Conservation (phyloP, 768 basidiomycete species). For the Mrakia hoshinonis region DNA sequence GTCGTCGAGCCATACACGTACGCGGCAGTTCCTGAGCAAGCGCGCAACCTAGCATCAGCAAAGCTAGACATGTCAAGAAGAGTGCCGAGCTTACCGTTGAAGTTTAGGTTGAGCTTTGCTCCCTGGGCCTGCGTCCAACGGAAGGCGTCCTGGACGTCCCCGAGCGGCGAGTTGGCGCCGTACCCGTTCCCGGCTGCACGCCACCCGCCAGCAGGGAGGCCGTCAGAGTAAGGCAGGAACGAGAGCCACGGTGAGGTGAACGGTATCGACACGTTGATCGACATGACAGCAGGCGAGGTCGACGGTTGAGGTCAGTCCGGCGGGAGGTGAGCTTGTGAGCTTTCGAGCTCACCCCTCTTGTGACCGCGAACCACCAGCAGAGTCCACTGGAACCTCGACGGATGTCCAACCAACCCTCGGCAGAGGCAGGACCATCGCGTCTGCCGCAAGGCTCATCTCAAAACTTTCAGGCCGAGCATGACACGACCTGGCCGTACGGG, state of each 20-base stretch:
- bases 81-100: conserved; percentile 9
- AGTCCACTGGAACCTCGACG: no score
- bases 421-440: no score
- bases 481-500: no score
- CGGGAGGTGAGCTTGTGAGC: no score
- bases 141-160: neutral
- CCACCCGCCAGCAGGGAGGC: neutral
- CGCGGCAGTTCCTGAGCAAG: neutral
- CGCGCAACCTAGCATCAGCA: neutral
- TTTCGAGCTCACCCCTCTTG: neutral
- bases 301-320: no score
- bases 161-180: neutral
- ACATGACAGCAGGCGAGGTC: no score
- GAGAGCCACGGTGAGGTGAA: conserved; percentile 15
- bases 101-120: neutral
- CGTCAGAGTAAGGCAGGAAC: conserved; percentile 16
- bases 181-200: conserved; percentile 1
- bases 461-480: no score
- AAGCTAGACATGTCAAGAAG: neutral
- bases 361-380: neutral
- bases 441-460: no score
- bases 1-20: neutral
- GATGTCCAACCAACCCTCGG: no score
- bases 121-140: conserved; percentile 21
- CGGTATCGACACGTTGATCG: conserved; percentile 3